These are phyloP conservation scores for Gamarada debralockiae DNA, from an alignment of 495 filamentous ascomycete genomes.

Conservation along the genomic window DNA sequence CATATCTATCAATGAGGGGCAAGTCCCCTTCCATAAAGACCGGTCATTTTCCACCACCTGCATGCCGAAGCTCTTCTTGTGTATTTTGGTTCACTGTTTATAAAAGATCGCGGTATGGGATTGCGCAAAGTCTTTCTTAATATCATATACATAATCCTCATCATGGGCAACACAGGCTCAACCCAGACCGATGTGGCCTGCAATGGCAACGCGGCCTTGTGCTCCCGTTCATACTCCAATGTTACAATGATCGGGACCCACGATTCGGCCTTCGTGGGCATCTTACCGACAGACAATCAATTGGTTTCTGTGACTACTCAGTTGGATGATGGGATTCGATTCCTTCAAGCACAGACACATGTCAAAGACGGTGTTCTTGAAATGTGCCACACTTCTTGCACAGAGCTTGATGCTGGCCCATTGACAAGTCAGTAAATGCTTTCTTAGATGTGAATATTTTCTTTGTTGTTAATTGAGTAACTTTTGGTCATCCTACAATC, in stretches of 20 bases:
- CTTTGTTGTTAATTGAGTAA: too few species aligned
- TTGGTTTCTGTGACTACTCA: slow-evolving; percentile 63
- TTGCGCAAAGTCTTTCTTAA: too few species aligned
- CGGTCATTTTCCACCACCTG: too few species aligned
- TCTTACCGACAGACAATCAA: slow-evolving; percentile 73
- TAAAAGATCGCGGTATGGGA: too few species aligned
- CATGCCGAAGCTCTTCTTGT: too few species aligned
- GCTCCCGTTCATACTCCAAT: slow-evolving; percentile 77
- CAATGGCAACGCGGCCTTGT: slow-evolving; percentile 85
- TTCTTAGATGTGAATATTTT: not conserved
- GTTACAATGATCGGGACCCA: slow-evolving; percentile 78
- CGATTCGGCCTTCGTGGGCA: slow-evolving; percentile 59
- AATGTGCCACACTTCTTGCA: slow-evolving; percentile 69
- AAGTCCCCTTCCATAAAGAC: too few species aligned
- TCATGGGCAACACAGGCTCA: not conserved
- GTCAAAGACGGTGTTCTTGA: slow-evolving; percentile 35
- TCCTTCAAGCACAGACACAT: slow-evolving; percentile 88
- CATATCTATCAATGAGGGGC: too few species aligned
- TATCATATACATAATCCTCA: not conserved
- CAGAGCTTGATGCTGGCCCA: slow-evolving; percentile 73
- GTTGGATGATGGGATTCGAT: slow-evolving; percentile 83
- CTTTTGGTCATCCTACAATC: too few species aligned
- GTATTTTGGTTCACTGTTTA: too few species aligned
- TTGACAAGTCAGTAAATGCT: slow-evolving; percentile 44
- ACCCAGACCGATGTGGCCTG: slow-evolving; percentile 39